Conservation (phyloP, 2,329 filamentous ascomycete genomes). For the Epichloe typhina region DNA sequence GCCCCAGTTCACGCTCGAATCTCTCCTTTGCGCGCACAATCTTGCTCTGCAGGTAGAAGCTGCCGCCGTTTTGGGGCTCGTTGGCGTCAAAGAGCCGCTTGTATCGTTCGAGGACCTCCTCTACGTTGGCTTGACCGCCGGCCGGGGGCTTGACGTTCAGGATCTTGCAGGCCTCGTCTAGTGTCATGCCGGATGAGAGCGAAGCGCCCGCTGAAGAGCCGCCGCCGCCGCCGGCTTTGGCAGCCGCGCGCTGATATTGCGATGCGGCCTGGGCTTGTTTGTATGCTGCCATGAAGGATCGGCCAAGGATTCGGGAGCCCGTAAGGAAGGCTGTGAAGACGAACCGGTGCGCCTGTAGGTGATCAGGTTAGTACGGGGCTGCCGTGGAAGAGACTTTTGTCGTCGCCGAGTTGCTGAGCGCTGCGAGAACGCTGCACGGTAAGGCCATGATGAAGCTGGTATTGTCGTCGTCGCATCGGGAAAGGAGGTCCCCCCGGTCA, state of each 20-base stretch:
- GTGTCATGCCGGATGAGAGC: constrained; percentile 61
- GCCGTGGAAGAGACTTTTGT: background rate
- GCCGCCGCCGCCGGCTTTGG: constrained; percentile 44
- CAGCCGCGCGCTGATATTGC: constrained; percentile 63
- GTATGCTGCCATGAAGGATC: constrained; percentile 88
- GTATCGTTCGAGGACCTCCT: constrained; percentile 73
- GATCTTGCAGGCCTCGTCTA: constrained; percentile 95
- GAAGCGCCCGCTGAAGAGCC: constrained; percentile 39
- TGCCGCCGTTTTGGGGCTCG: constrained; percentile 88
- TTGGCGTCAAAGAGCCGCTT: constrained; percentile 92
- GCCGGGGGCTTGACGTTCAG: constrained; percentile 86
- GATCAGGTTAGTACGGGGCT: constrained; percentile 7
- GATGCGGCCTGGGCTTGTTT: constrained; percentile 84
- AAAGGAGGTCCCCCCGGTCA: background rate
- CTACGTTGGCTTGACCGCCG: constrained; percentile 61
- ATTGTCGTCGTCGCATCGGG: background rate
- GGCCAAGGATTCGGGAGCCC: constrained; percentile 81
- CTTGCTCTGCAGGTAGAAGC: constrained; percentile 98
- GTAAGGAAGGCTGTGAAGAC: constrained; percentile 85
- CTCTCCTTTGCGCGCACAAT: constrained; percentile 81
- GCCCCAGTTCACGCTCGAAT: constrained; percentile 74
- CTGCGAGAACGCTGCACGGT: background rate
- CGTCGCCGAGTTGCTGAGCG: too few relatives aligned
- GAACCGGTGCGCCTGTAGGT: constrained; percentile 70
- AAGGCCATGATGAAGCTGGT: background rate